Percentiles rank a stretch among this genome's conserved stretches.
These are phyloP conservation scores for Sporothrix euskadiensis DNA, from an alignment of 2,329 filamentous ascomycete genomes.

Conservation along the genomic window DNA sequence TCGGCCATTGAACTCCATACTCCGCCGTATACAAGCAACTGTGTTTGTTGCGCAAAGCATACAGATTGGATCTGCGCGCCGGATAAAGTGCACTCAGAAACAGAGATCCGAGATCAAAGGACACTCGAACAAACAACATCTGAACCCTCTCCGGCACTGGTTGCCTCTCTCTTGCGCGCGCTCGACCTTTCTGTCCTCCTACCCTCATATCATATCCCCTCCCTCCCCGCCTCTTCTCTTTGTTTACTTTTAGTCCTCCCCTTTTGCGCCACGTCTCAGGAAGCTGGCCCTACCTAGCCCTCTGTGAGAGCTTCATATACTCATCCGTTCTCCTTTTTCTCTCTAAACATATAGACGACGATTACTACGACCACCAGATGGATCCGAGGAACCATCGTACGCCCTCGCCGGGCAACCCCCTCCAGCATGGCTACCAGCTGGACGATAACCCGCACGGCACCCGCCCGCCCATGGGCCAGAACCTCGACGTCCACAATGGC, in stretches of 20 bases:
- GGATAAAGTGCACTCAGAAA: slow-evolving; percentile 23
- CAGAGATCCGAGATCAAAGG: neutral
- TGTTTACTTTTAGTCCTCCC: neutral
- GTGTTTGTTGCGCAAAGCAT: slow-evolving; percentile 15
- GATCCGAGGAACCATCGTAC: slow-evolving; percentile 61
- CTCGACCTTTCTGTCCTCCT: neutral
- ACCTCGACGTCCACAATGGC: slow-evolving; percentile 61
- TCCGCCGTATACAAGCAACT: slow-evolving; percentile 17
- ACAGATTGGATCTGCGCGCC: neutral
- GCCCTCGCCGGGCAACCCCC: slow-evolving; percentile 74
- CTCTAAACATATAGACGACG: slow-evolving; percentile 50
- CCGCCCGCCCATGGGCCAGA: slow-evolving; percentile 46
- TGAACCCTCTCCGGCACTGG: slow-evolving; percentile 20
- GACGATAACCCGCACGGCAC: slow-evolving; percentile 72
- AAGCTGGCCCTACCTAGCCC: slow-evolving; percentile 15
- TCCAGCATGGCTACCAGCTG: slow-evolving; percentile 75
- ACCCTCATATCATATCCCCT: neutral
- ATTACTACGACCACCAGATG: slow-evolving; percentile 60
- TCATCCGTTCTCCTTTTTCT: slow-evolving; percentile 17
- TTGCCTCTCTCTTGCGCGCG: neutral
- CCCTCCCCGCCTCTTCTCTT: neutral
- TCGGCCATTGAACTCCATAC: slow-evolving; percentile 5
- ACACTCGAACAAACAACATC: slow-evolving; percentile 10
- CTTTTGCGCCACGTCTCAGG: neutral
- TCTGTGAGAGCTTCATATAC: slow-evolving; percentile 17